Conservation (phyloP, 2,329 filamentous ascomycete species). For the Cordyceps cicadae region DNA sequence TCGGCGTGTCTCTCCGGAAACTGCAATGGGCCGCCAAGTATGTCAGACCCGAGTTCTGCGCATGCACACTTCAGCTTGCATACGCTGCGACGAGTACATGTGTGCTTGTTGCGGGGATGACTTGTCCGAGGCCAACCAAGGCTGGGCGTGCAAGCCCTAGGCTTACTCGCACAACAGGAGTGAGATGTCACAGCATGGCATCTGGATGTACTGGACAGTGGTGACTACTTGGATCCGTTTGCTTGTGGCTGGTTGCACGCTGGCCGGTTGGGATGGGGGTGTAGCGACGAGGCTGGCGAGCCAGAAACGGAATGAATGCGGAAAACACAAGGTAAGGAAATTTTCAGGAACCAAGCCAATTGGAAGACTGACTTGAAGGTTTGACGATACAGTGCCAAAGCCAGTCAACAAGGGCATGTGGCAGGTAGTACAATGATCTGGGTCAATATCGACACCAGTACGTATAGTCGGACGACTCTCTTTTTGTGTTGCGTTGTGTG, state of each 20-base stretch:
- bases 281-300: too few species aligned
- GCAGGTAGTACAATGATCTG: slow-evolving; percentile 1
- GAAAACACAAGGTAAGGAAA: not conserved
- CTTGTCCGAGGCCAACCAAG: not conserved
- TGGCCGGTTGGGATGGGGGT: too few species aligned
- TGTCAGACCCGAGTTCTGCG: not conserved
- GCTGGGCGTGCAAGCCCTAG: too few species aligned
- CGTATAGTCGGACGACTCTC: not conserved
- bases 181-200: too few species aligned
- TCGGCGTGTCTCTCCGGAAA: not conserved
- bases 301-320: not conserved
- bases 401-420: not conserved
- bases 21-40: not conserved
- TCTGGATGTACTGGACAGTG: too few species aligned
- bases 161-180: too few species aligned
- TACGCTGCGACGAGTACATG: not conserved
- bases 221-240: too few species aligned
- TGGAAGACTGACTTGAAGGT: not conserved
- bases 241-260: too few species aligned
- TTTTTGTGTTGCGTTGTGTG: too few species aligned
- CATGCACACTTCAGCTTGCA: not conserved
- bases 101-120: not conserved
- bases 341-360: too few species aligned
- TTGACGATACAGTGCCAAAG: not conserved
- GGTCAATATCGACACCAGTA: not conserved